Conservation (phyloP, 2,329 filamentous ascomycete species). For the Coniella lustricola region DNA sequence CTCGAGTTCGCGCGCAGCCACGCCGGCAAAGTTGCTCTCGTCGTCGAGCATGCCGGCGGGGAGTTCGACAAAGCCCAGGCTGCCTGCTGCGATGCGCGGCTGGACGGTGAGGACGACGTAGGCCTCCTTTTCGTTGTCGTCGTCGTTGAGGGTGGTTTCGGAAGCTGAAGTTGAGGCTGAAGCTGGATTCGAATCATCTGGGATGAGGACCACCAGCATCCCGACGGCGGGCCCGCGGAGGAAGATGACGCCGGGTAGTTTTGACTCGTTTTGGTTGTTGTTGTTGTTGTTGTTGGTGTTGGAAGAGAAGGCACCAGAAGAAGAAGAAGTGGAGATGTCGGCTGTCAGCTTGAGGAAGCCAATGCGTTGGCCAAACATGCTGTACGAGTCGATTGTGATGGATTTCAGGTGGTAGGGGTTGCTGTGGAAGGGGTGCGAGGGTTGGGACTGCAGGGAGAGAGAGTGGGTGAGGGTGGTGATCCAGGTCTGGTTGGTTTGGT, state of each 20-base stretch:
- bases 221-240: slow-evolving; percentile 54
- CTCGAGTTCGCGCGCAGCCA: slow-evolving; percentile 52
- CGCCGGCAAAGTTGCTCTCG: slow-evolving; percentile 46
- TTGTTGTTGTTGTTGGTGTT: slow-evolving; percentile 35
- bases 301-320: too few relatives aligned
- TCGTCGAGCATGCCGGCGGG: slow-evolving; percentile 59
- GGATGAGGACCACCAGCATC: slow-evolving; percentile 50
- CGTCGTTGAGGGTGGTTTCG: too few relatives aligned
- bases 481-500: too few relatives aligned
- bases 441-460: slow-evolving; percentile 35
- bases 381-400: slow-evolving; percentile 46
- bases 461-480: slow-evolving; percentile 39
- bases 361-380: slow-evolving; percentile 38
- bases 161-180: neutral
- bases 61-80: slow-evolving; percentile 50
- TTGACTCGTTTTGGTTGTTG: too few relatives aligned
- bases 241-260: slow-evolving; percentile 47
- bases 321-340: slow-evolving; percentile 42
- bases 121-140: too few relatives aligned
- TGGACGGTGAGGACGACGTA: slow-evolving; percentile 54
- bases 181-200: slow-evolving; percentile 34
- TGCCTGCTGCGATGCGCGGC: slow-evolving; percentile 48
- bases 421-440: slow-evolving; percentile 44
- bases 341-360: slow-evolving; percentile 53
- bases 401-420: slow-evolving; percentile 46